Evolutionary conservation across 75 land plant species (phyloP).

Genomic region (Isoetes taiwanensis): DNA sequence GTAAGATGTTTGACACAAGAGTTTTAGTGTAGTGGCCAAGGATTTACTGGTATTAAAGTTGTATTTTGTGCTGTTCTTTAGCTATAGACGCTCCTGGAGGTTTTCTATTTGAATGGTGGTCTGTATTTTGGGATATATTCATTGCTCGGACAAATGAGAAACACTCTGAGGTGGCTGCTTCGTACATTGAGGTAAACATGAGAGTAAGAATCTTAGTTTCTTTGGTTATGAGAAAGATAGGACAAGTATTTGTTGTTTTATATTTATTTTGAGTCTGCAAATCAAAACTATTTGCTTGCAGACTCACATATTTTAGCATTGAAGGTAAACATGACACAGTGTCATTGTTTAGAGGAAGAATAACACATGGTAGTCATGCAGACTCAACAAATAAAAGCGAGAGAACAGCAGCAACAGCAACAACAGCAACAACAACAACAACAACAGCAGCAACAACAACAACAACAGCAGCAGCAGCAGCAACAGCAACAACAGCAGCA

Average conservation of each 20-base stretch:
- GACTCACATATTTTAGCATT: neutral
- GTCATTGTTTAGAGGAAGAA: neutral
- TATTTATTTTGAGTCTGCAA: neutral
- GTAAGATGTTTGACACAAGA: slow-evolving; percentile 22
- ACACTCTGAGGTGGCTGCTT: slow-evolving; percentile 97
- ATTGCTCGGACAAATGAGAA: slow-evolving; percentile 96
- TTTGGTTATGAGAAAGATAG: neutral
- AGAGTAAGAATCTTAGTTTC: neutral
- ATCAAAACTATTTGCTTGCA: neutral
- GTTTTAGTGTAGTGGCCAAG: neutral
- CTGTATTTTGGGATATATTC: slow-evolving; percentile 96
- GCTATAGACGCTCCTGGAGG: slow-evolving; percentile 99
- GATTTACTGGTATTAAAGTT: neutral
- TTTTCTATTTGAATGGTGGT: slow-evolving; percentile 99
- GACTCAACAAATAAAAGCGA: slow-evolving; percentile 70
- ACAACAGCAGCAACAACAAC: slow-evolving; percentile 17
- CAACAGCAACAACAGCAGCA: slow-evolving; percentile 13
- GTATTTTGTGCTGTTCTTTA: slow-evolving; percentile 13
- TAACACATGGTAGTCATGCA: slow-evolving; percentile 6
- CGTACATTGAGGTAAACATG: slow-evolving; percentile 74
- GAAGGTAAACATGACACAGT: neutral
- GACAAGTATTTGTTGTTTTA: neutral
- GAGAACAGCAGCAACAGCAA: slow-evolving; percentile 37
- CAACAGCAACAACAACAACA: slow-evolving; percentile 15
- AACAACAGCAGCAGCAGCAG: slow-evolving; percentile 42